phyloP scores from a whole-genome alignment of 345 rosid genomes.

The Cardiospermum halicacabum region DNA sequence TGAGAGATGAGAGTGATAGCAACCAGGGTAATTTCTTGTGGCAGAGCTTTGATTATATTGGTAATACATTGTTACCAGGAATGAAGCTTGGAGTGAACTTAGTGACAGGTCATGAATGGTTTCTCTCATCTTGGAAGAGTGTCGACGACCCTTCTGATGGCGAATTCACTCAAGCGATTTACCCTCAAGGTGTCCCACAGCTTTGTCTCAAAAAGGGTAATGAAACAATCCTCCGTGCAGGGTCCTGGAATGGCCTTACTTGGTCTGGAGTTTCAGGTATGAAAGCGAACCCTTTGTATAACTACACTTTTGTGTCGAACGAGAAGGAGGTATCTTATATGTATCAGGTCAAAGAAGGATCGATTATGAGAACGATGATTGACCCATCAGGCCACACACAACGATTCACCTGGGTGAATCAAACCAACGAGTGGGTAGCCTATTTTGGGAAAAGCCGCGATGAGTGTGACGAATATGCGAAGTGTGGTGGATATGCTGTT shows the following conservation, averaged over 20 bases:
- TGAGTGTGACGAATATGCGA: slow-evolving; percentile 33
- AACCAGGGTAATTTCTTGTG: slow-evolving; percentile 22
- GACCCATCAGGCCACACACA: slow-evolving; percentile 25
- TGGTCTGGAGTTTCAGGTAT: slow-evolving; percentile 36
- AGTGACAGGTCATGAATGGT: slow-evolving; percentile 23
- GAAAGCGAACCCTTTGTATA: slow-evolving; percentile 13
- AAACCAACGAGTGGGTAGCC: slow-evolving; percentile 22
- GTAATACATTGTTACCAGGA: slow-evolving; percentile 38
- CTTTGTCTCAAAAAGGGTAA: slow-evolving; percentile 17
- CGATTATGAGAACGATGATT: slow-evolving; percentile 28
- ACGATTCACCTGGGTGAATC: slow-evolving; percentile 38
- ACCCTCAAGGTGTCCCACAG: slow-evolving; percentile 39
- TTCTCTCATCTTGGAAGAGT: slow-evolving; percentile 39
- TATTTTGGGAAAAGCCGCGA: slow-evolving; percentile 33
- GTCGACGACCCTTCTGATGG: slow-evolving; percentile 39
- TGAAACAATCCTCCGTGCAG: slow-evolving; percentile 20
- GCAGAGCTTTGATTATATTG: slow-evolving; percentile 59
- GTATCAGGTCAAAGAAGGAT: slow-evolving; percentile 21
- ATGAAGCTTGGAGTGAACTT: slow-evolving; percentile 48
- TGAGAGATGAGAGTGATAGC: slow-evolving; percentile 19
- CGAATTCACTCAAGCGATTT: slow-evolving; percentile 17
- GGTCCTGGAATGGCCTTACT: slow-evolving; percentile 45
- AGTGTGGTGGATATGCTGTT: slow-evolving; percentile 40
- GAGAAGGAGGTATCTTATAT: slow-evolving; percentile 30
- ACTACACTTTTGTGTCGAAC: slow-evolving; percentile 20